Conservation (phyloP, 805 yeast species). For the Candida ovalis region DNA sequence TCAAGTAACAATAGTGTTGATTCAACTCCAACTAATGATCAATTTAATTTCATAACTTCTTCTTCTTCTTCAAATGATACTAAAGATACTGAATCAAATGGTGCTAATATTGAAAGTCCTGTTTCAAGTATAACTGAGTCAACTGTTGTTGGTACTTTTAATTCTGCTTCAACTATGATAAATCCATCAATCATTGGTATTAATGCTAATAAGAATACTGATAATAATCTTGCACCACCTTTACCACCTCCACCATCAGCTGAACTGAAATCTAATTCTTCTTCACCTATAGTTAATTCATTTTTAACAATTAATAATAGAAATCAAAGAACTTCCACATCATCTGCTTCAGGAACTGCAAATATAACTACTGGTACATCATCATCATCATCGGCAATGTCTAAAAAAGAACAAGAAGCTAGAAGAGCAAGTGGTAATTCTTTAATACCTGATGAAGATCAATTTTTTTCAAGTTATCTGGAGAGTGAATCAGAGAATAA, state of each 20-base stretch:
- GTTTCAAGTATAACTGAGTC: conserved; percentile 1
- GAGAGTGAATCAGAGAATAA: conserved; percentile 7
- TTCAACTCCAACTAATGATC: conserved; percentile 2
- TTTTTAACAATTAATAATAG: conserved; percentile 8
- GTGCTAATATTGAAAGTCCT: not conserved
- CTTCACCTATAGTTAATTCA: conserved; percentile 23
- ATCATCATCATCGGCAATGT: not conserved
- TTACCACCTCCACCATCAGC: conserved; percentile 29
- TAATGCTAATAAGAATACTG: not conserved
- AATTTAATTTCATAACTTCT: not conserved
- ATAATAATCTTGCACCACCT: conserved; percentile 21
- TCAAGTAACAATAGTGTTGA: conserved; percentile 8
- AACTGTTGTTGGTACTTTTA: not conserved
- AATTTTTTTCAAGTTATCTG: conserved; percentile 11
- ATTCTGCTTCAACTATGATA: not conserved
- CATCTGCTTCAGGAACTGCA: not conserved
- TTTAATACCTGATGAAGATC: conserved; percentile 24
- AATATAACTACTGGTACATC: not conserved
- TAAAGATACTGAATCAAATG: conserved; percentile 1
- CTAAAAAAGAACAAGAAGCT: not conserved
- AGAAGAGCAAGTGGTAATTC: conserved; percentile 21
- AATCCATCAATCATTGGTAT: too few relatives aligned
- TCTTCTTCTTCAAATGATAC: not conserved
- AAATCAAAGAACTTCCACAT: not conserved
- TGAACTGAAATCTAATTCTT: conserved; percentile 20